Conservation (phyloP, 2,329 filamentous ascomycete genomes). For the Aulographum hederae region DNA sequence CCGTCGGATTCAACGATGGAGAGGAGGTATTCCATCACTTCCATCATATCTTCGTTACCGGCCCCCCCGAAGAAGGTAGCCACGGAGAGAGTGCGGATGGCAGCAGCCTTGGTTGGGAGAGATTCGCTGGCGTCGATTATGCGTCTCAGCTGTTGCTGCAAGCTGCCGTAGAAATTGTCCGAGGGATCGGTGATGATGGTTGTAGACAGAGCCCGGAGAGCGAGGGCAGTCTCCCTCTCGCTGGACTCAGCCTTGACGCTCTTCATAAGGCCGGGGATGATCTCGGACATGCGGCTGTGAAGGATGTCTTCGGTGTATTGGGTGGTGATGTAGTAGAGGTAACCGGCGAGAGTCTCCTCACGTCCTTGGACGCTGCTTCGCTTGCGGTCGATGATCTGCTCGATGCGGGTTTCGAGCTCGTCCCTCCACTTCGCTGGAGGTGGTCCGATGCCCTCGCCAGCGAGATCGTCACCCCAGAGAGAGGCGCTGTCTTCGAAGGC, state of each 20-base stretch:
- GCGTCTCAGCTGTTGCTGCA: constrained; percentile 38
- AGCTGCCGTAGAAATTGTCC: constrained; percentile 46
- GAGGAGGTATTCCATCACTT: constrained; percentile 56
- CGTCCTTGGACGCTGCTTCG: constrained; percentile 55
- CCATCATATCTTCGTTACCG: constrained; percentile 45
- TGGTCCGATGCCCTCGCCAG: constrained; percentile 7
- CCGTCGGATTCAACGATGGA: constrained; percentile 71
- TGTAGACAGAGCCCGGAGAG: constrained; percentile 51
- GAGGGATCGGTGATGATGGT: constrained; percentile 50
- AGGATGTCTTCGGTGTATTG: constrained; percentile 49
- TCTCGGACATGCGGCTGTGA: constrained; percentile 37
- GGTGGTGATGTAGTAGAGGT: constrained; percentile 46
- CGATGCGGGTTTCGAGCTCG: constrained; percentile 45
- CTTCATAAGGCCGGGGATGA: constrained; percentile 47
- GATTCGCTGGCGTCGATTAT: constrained; percentile 50
- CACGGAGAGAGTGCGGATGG: constrained; percentile 58
- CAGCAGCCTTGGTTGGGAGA: constrained; percentile 43
- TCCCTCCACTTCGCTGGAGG: constrained; percentile 39
- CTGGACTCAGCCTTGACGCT: constrained; percentile 52
- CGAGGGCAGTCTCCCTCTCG: constrained; percentile 49
- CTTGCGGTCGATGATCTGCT: constrained; percentile 60
- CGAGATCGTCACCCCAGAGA: not conserved
- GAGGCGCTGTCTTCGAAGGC: constrained; percentile 34
- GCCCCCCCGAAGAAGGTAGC: constrained; percentile 61
- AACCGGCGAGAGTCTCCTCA: constrained; percentile 43